Percentiles rank a stretch among this genome's conserved stretches.
Conservation (phyloP, 768 basidiomycete species). For the Daedaleopsis nitida region DNA sequence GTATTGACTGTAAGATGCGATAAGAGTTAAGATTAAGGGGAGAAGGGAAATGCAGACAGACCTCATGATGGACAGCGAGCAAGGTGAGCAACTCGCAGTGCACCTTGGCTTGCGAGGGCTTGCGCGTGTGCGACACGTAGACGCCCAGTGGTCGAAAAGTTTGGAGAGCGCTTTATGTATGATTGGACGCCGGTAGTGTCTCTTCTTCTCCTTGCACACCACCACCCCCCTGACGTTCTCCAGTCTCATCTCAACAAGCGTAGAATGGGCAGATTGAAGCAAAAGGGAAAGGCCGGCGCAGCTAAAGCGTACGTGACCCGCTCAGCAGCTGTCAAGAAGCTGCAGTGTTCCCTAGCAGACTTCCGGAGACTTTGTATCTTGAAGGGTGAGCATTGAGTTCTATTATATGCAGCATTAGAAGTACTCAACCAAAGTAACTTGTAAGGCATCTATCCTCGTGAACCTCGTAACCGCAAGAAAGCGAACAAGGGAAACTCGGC, state of each 20-base stretch:
- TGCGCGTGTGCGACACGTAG: constrained; percentile 5
- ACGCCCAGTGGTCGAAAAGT: constrained; percentile 31
- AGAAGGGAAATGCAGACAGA: constrained; percentile 11
- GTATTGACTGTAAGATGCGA: constrained; percentile 73
- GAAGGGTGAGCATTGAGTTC: constrained; percentile 65
- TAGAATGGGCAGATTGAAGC: constrained; percentile 73
- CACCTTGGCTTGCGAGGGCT: too few species aligned
- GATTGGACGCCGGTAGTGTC: constrained; percentile 17
- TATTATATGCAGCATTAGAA: not conserved
- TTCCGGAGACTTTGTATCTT: constrained; percentile 96
- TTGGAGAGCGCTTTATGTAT: constrained; percentile 23
- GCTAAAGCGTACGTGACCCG: constrained; percentile 92
- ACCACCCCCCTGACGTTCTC: constrained; percentile 1
- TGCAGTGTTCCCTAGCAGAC: constrained; percentile 95
- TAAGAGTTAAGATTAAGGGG: constrained; percentile 4
- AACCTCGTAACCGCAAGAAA: constrained; percentile 86
- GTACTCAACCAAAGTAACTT: not conserved
- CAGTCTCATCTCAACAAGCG: not conserved
- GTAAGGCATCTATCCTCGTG: constrained; percentile 94
- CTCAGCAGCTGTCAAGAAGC: constrained; percentile 88
- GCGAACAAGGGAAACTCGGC: constrained; percentile 98
- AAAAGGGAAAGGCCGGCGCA: constrained; percentile 89
- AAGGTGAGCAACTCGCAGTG: constrained; percentile 4
- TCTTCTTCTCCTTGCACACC: constrained; percentile 10
- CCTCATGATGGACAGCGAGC: constrained; percentile 25